These are phyloP conservation scores for Bipolaris zeicola DNA, from an alignment of 2,329 filamentous ascomycete species.

Conservation along the genomic window DNA sequence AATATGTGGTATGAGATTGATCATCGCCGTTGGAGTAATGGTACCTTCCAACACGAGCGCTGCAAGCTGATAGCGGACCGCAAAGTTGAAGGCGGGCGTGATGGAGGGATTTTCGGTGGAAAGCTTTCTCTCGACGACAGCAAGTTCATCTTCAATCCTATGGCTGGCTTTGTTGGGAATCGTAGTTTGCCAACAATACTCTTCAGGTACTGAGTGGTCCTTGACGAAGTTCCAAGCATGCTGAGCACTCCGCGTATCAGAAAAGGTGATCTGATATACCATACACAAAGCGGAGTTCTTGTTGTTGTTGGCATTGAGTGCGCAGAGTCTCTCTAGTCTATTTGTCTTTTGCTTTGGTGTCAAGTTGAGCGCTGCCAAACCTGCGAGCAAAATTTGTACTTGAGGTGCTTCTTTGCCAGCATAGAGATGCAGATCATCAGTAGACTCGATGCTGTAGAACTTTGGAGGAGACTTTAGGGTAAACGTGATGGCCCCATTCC, in stretches of 20 bases:
- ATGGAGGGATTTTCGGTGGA: background rate
- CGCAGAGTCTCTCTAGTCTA: slow-evolving; percentile 40
- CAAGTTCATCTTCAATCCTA: slow-evolving; percentile 63
- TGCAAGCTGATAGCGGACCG: slow-evolving; percentile 31
- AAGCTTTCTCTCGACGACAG: slow-evolving; percentile 65
- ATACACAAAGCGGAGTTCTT: slow-evolving; percentile 55
- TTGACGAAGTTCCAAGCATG: slow-evolving; percentile 42
- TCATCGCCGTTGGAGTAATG: slow-evolving; percentile 23
- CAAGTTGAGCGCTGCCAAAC: slow-evolving; percentile 11
- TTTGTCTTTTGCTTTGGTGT: background rate
- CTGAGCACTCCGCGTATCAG: slow-evolving; percentile 25
- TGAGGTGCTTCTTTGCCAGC: slow-evolving; percentile 13
- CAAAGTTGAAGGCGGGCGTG: slow-evolving; percentile 16
- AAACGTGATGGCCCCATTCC: slow-evolving; percentile 40
- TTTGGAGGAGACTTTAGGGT: slow-evolving; percentile 49
- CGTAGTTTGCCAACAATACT: slow-evolving; percentile 21
- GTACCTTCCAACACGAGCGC: slow-evolving; percentile 36
- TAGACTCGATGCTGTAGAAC: slow-evolving; percentile 39
- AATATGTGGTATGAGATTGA: slow-evolving; percentile 27
- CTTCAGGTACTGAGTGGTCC: slow-evolving; percentile 29
- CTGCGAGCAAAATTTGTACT: background rate
- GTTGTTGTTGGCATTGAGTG: slow-evolving; percentile 46
- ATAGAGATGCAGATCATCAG: slow-evolving; percentile 28
- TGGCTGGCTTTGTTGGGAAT: slow-evolving; percentile 58
- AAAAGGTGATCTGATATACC: slow-evolving; percentile 54